Evolutionary conservation across 1,284 basidiomycete species (phyloP).

Genomic region (Ceratobasidium sp.): DNA sequence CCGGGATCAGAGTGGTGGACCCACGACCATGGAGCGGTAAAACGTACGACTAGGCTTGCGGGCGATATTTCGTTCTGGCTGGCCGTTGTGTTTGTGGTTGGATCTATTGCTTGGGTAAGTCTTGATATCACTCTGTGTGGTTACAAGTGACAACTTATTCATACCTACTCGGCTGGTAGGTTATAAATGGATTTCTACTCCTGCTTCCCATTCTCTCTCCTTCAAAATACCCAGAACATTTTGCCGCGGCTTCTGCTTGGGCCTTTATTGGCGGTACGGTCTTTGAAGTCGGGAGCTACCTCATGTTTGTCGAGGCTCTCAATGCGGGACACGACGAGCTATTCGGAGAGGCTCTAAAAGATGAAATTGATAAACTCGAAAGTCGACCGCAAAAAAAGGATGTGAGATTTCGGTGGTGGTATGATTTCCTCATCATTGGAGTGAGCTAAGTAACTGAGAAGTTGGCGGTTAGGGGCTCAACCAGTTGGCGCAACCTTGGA

Average conservation of each 20-base stretch:
- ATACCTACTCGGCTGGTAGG: slow-evolving; percentile 52
- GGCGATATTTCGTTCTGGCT: slow-evolving; percentile 43
- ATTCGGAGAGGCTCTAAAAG: slow-evolving; percentile 34
- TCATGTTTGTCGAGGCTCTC: slow-evolving; percentile 66
- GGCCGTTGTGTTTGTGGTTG: slow-evolving; percentile 23
- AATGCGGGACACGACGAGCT: slow-evolving; percentile 54
- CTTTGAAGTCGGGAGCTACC: slow-evolving; percentile 67
- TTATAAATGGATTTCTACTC: slow-evolving; percentile 69
- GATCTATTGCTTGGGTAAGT: slow-evolving; percentile 36
- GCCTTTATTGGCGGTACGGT: slow-evolving; percentile 67
- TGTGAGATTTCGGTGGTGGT: slow-evolving; percentile 25
- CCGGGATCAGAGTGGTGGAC: neutral
- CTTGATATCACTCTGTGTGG: neutral
- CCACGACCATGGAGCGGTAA: neutral
- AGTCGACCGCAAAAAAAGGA: slow-evolving; percentile 9
- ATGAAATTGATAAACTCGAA: slow-evolving; percentile 16
- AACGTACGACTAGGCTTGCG: neutral
- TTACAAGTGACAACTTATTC: neutral
- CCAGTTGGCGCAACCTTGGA: slow-evolving; percentile 66
- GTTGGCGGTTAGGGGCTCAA: neutral
- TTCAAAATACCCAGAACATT: slow-evolving; percentile 51
- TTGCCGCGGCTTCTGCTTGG: slow-evolving; percentile 60
- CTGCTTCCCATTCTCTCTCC: slow-evolving; percentile 66
- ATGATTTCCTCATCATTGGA: neutral
- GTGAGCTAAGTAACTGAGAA: too few relatives aligned